Conservation (phyloP, 2,329 filamentous ascomycete species). For the Dactylonectria macrodidyma region DNA sequence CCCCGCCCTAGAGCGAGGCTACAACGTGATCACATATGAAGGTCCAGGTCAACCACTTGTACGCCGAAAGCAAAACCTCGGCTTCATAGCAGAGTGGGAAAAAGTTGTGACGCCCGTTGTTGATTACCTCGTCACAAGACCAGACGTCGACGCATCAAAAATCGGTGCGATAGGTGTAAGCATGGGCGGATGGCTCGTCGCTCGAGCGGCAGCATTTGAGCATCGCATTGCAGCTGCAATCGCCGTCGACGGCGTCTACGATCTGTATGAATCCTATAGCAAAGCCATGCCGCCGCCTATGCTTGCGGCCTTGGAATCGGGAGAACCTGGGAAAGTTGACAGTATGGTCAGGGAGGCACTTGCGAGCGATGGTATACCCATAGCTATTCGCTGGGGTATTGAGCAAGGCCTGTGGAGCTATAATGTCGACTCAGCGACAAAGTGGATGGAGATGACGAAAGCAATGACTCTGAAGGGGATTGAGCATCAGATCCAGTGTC, state of each 20-base stretch:
- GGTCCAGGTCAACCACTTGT: slow-evolving; percentile 62
- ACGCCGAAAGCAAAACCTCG: slow-evolving; percentile 57
- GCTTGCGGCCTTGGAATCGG: slow-evolving; percentile 30
- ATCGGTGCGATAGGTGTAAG: slow-evolving; percentile 58
- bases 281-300: slow-evolving; percentile 4
- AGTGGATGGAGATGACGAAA: slow-evolving; percentile 35
- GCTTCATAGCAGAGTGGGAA: slow-evolving; percentile 63
- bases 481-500: slow-evolving; percentile 38
- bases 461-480: slow-evolving; percentile 38
- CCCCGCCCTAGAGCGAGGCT: slow-evolving; percentile 55
- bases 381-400: slow-evolving; percentile 42
- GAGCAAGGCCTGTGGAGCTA: slow-evolving; percentile 48
- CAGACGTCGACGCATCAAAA: slow-evolving; percentile 49
- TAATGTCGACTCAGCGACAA: slow-evolving; percentile 42
- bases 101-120: slow-evolving; percentile 57
- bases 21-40: slow-evolving; percentile 61
- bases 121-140: slow-evolving; percentile 52
- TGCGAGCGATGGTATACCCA: slow-evolving; percentile 21
- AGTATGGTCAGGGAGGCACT: slow-evolving; percentile 5
- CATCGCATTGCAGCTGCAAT: slow-evolving; percentile 58
- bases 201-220: slow-evolving; percentile 61
- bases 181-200: slow-evolving; percentile 58
- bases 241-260: slow-evolving; percentile 57
- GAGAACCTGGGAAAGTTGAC: slow-evolving; percentile 40
- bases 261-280: slow-evolving; percentile 42